Evolutionary conservation across 148 eudicot genomes (phyloP).

Genomic region (Arbutus unedo): DNA sequence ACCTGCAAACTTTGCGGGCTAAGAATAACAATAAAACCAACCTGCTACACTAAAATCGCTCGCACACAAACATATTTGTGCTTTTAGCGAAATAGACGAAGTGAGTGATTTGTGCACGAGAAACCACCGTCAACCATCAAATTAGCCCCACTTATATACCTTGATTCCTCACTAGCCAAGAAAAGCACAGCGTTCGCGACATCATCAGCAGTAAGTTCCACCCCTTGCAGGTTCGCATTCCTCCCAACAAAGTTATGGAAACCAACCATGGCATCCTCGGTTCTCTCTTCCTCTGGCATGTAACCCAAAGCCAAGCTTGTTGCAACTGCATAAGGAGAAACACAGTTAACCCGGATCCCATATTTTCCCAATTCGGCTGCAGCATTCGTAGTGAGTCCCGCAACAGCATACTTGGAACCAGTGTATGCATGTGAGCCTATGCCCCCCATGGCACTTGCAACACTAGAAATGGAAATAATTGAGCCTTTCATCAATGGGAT

Average conservation of each 20-base stretch:
- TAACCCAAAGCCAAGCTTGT: slow-evolving; percentile 65
- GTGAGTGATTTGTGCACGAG: slow-evolving; percentile 52
- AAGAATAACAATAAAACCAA: not conserved
- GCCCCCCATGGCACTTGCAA: slow-evolving; percentile 59
- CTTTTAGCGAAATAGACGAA: slow-evolving; percentile 59
- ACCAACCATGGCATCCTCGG: slow-evolving; percentile 57
- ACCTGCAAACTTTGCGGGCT: not conserved
- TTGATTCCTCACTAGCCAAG: slow-evolving; percentile 87
- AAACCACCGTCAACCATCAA: slow-evolving; percentile 95
- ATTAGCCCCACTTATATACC: slow-evolving; percentile 81
- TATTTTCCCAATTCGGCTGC: slow-evolving; percentile 89
- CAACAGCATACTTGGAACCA: slow-evolving; percentile 83
- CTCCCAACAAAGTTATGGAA: slow-evolving; percentile 47
- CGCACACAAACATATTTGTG: not conserved
- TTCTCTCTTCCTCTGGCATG: slow-evolving; percentile 71
- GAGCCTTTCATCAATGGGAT: slow-evolving; percentile 77
- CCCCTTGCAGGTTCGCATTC: slow-evolving; percentile 80
- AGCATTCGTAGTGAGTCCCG: slow-evolving; percentile 79
- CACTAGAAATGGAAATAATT: slow-evolving; percentile 65
- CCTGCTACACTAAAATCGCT: not conserved
- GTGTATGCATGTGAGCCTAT: slow-evolving; percentile 82
- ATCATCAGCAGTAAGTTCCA: slow-evolving; percentile 64
- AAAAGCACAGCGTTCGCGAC: slow-evolving; percentile 86
- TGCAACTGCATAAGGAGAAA: slow-evolving; percentile 81
- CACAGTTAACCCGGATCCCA: slow-evolving; percentile 83